A percentile compares a stretch with the other conserved stretches of the same genome.
Evolutionary conservation across 495 filamentous ascomycete species (phyloP).

Genomic region (Neurospora sp.): DNA sequence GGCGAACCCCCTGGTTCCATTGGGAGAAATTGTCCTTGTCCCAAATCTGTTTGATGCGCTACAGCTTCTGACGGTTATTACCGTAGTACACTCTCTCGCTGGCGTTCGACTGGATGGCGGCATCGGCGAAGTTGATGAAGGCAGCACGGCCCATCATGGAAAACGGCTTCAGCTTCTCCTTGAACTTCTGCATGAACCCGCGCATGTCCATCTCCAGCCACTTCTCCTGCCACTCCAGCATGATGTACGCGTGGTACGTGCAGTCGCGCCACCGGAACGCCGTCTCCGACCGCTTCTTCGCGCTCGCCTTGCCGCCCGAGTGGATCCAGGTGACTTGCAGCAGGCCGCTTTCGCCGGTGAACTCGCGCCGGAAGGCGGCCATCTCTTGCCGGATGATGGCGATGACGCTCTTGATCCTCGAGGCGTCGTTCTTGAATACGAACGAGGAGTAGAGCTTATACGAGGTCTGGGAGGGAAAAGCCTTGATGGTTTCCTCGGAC

Average conservation of each 20-base stretch:
- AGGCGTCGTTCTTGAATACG: neutral
- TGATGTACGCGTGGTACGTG: constrained; percentile 16
- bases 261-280: constrained; percentile 19
- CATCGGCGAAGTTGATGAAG: neutral
- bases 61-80: neutral
- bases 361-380: neutral
- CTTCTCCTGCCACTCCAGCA: constrained; percentile 19
- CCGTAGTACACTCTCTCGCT: neutral
- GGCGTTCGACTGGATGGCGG: neutral
- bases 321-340: constrained; percentile 3
- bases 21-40: neutral
- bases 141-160: neutral
- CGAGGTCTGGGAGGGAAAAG: constrained; percentile 7
- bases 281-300: constrained; percentile 3
- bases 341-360: neutral
- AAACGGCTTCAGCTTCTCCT: constrained; percentile 9
- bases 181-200: constrained; percentile 8
- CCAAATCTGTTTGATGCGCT: neutral
- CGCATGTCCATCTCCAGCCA: constrained; percentile 19
- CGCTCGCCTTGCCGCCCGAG: constrained; percentile 4
- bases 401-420: neutral
- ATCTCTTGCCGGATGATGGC: neutral
- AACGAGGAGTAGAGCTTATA: constrained; percentile 14
- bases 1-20: constrained; percentile 4
- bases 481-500: constrained; percentile 15